Base-by-base conservation (phyloP, 768 basidiomycete genomes). In the Phylloporus scabripes region DNA sequence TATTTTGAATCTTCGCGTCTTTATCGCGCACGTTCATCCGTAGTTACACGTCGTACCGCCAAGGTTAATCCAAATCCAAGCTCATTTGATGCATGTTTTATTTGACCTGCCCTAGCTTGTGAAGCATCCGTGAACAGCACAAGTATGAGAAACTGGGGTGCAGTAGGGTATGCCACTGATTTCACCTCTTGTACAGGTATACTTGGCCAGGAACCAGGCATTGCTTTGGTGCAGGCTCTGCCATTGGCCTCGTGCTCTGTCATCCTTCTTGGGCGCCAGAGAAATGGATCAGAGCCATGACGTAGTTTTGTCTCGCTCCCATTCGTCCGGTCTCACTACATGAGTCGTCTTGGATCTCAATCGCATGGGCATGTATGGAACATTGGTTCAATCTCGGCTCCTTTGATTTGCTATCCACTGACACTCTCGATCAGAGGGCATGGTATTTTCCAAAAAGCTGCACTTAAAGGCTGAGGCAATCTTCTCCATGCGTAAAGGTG, bases 61-160 rank as follows among this genome's bases (percentile, higher is more conserved):
- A 52, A 58, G 42, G 71, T 68, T 51, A 17, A 48, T 51, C 15
- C 20, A 23, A 36, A 40, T 26, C 15, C 5, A n/a, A 40, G 3
- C 21, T 20, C 5, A 15, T 33, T 12, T 7, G n/a, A 17, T 5
- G 10, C 18, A 4, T n/a, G 20, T 42, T 29, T 12, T 15, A 7
- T 31, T 40, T 7, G 49, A 17, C 15, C 10, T 8, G 24, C 38
- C 21, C 43, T 29, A 72, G 71, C 72, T 73, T 60, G 61, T 71
- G 64, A 42, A 60, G 51, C 24, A 48, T 78, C 2, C 71, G 67
- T 51, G 60, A 66, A 28, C 66, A 71, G 41, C 66, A 71, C 40
- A 66, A 64, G 18, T 74, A 76, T 43, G 57, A 60, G 39, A 70
- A 63, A 53, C 63, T 78, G 26, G 74, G n/a, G 74, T 0, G 66